A percentile compares a stretch with the other conserved stretches of the same genome.
phyloP scores from a whole-genome alignment of 805 yeast species.

The Ogataea siamensis region DNA sequence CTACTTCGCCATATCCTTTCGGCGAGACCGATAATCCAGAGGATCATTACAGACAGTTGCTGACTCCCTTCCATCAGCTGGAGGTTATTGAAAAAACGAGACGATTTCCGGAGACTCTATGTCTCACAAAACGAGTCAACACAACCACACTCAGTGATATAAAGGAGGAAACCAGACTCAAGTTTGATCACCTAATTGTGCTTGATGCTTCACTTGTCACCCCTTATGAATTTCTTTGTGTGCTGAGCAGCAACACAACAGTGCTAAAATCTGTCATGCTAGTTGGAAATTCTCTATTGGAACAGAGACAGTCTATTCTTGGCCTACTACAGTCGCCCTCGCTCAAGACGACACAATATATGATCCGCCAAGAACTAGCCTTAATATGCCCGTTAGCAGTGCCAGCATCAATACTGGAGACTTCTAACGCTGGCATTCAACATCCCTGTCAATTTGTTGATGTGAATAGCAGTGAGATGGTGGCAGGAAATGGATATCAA shows the following conservation, averaged over 20 bases:
- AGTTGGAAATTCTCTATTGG: background rate
- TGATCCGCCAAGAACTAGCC: constrained; percentile 1
- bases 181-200: constrained; percentile 33
- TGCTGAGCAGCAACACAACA: background rate
- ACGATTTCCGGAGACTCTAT: background rate
- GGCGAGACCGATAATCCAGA: constrained; percentile 9
- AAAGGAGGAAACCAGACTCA: background rate
- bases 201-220: constrained; percentile 29
- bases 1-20: background rate
- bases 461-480: constrained; percentile 31
- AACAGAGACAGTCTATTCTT: background rate
- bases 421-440: constrained; percentile 27
- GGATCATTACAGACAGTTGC: background rate
- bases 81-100: constrained; percentile 9
- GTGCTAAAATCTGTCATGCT: background rate
- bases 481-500: constrained; percentile 30
- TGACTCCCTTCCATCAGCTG: constrained; percentile 2
- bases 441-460: constrained; percentile 33
- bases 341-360: background rate
- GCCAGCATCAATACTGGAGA: constrained; percentile 24
- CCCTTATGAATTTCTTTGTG: background rate
- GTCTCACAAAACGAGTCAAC: constrained; percentile 4
- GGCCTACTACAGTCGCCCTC: background rate
- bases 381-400: background rate
- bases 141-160: constrained; percentile 6